Base-by-base conservation (phyloP, 805 yeast genomes). In the Candida cerambycidarum region DNA sequence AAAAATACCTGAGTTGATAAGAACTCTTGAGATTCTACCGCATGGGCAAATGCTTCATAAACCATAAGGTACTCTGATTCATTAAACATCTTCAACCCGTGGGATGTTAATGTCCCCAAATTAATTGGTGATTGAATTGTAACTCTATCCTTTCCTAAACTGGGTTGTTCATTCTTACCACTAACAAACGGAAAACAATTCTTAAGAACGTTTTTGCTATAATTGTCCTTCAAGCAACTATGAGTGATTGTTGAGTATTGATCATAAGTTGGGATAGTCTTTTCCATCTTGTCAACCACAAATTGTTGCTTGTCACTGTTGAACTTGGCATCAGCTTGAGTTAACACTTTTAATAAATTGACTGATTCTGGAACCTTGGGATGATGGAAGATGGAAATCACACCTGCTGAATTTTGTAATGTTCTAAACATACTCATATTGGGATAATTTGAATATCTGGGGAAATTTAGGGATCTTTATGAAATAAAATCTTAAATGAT, bases 251-350 rank as follows among this genome's bases (percentile, higher is more conserved):
- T 43, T 23, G 51, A 51, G 50, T 63, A 70, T 50, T 69, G 75
- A 52, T 66, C 72, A 45, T 57, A 69, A 4, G 75, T 70, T 28
- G 75, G 75, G 61, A 70, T 63, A 32, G 61, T 58, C 44, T 67
- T 58, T 13, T 62, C 61, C 63, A 60, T 56, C 50, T 68, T 53
- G 47, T 69, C 73, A 40, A 70, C 46, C 34, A 58, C 59, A 42
- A 70, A 67, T 42, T 58, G 45, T 44, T 54, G 55, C 30, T 59
- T 57, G 37, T 63, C 56, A 5, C 54, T 56, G 48, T 67, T 64
- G 43, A 67, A 47, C 25, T 58, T 56, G 38, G 25, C 42, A 45
- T 57, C 55, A 1, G 74, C 69, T 43, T 56, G 54, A 35, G 60
- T 59, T 44, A 70, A 59, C 5, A 52, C 41, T 27, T 61, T 55